Base-by-base conservation (phyloP, 2,329 filamentous ascomycete species). In the Cryphonectria japonica region DNA sequence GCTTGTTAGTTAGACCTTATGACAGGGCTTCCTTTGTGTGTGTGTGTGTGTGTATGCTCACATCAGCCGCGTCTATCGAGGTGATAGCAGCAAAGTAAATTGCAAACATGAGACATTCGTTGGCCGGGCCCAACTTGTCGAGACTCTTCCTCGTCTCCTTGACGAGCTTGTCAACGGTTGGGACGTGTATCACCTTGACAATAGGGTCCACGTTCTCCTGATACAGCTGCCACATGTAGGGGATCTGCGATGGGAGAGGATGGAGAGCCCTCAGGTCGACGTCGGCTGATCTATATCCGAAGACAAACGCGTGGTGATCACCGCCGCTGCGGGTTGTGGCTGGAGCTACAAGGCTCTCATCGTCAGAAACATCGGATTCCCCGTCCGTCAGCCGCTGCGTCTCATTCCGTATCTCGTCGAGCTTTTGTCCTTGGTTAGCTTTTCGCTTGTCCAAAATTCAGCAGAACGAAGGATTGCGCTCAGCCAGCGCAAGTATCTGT, bases 161-260 rank as follows among this genome's bases (percentile, higher is more conserved):
- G 52, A 94, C 85, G 0, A 88, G 82, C 39, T 85, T 85, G 70
- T 88, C 88, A 78, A 90, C 86, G 2, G 89, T 89, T 0, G 91
- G 92, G 0, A 92, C 83, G 77, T 95, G 92, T 9, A 94, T 77
- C 16, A 94, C 83, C 77, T 93, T 94, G 75, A 92, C 84, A 13
- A 94, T 79, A 0, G 92, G 90, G 75, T 94, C 91, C 11, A 94
- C 91, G 67, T 92, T 93, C 74, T 93, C 90, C 73, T 90, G 87
- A 79, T 89, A 94, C 14, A 90, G 84, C 66, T 89, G 86, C 92
- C 92, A 94, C 69, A 93, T 88, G 65, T 88, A 87, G 0, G 85
- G 85, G 65, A 92, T 89, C 73, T 91, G 89, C 1, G 88, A 88
- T 0, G 89, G 86, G 0, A 89, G 77, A 1, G 92, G 92, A 75